These are phyloP conservation scores for Entomortierella parvispora DNA, from an alignment of 192 early-diverging fungal genomes.

Conservation along the genomic window DNA sequence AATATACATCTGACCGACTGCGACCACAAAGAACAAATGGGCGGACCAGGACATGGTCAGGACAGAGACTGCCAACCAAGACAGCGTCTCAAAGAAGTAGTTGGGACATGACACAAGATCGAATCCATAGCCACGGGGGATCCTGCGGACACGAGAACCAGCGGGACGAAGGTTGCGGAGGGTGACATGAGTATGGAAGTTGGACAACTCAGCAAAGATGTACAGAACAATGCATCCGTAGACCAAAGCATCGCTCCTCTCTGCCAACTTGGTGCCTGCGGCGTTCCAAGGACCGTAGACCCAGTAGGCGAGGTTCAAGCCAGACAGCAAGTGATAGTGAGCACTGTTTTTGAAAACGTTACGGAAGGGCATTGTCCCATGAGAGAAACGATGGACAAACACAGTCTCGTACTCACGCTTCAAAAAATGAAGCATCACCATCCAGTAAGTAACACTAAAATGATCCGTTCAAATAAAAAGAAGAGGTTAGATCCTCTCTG, in stretches of 20 bases:
- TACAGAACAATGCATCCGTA: constrained; percentile 28
- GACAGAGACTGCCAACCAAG: constrained; percentile 79
- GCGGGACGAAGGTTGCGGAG: constrained; percentile 92
- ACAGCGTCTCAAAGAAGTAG: constrained; percentile 90
- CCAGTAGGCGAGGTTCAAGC: constrained; percentile 86
- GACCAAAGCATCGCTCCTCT: constrained; percentile 48
- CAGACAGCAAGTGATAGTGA: constrained; percentile 93
- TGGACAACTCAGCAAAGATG: constrained; percentile 85
- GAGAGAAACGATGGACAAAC: constrained; percentile 93
- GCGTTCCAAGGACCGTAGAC: constrained; percentile 85
- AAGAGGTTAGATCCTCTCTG: neutral
- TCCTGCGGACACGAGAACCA: constrained; percentile 84
- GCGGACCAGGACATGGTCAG: constrained; percentile 75
- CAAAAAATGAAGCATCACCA: constrained; percentile 87
- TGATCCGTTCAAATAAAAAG: neutral
- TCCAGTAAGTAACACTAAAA: constrained; percentile 66
- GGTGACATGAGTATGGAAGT: constrained; percentile 84
- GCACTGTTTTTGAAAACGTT: constrained; percentile 96
- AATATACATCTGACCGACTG: constrained; percentile 87
- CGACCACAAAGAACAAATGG: constrained; percentile 74
- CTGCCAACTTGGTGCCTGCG: constrained; percentile 58
- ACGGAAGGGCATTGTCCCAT: constrained; percentile 95
- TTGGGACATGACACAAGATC: constrained; percentile 91
- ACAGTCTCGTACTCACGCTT: constrained; percentile 95
- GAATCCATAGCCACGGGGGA: constrained; percentile 94